Evolutionary conservation across 2,329 filamentous ascomycete species (phyloP).

Genomic region (Monilinia fructigena): DNA sequence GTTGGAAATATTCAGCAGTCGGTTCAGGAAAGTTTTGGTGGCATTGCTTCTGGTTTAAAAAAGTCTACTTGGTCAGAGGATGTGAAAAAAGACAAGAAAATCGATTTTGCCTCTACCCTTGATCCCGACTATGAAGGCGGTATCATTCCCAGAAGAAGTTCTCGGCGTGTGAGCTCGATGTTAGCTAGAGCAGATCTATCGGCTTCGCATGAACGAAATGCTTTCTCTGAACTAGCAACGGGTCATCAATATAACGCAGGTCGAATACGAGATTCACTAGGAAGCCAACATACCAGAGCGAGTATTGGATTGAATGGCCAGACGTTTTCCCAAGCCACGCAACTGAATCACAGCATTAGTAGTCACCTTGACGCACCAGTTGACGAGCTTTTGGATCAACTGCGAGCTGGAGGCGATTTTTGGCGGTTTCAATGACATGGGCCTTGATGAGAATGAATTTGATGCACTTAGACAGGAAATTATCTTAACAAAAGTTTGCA

Average conservation of each 20-base stretch:
- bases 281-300: constrained; percentile 60
- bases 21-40: constrained; percentile 74
- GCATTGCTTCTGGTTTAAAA: constrained; percentile 26
- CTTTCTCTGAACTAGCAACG: constrained; percentile 70
- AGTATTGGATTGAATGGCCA: constrained; percentile 47
- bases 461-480: constrained; percentile 71
- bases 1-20: constrained; percentile 57
- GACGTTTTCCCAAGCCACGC: constrained; percentile 32
- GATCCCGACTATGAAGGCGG: constrained; percentile 62
- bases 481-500: constrained; percentile 69
- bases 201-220: constrained; percentile 74
- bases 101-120: constrained; percentile 68
- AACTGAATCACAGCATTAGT: constrained; percentile 49
- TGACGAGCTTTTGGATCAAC: constrained; percentile 67
- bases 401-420: constrained; percentile 61
- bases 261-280: constrained; percentile 65
- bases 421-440: constrained; percentile 70
- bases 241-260: constrained; percentile 44
- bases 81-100: constrained; percentile 38
- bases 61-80: constrained; percentile 32
- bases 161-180: constrained; percentile 85
- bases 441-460: constrained; percentile 67
- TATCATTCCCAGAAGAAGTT: constrained; percentile 57
- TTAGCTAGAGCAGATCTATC: constrained; percentile 84
- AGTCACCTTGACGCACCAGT: constrained; percentile 68